A percentile compares a stretch with the other conserved stretches of the same genome.
These are phyloP conservation scores for Heritiera fomes DNA, from an alignment of 345 rosid genomes.

Conservation along the genomic window DNA sequence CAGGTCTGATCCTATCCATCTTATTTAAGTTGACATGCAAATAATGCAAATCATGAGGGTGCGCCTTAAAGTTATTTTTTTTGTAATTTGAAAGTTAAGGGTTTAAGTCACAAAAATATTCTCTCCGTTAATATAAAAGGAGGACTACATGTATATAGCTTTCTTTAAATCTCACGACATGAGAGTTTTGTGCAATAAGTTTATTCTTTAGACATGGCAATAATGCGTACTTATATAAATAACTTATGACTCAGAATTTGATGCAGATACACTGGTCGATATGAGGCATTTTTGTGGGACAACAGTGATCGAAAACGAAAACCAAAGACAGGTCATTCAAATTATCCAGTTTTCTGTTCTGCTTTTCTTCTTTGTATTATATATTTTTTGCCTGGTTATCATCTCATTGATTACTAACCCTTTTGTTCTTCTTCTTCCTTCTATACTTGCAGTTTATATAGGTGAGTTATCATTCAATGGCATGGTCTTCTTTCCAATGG, in stretches of 20 bases:
- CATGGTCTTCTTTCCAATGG: background rate
- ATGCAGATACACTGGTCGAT: slow-evolving; percentile 9
- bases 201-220: too few relatives aligned
- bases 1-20: background rate
- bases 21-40: background rate
- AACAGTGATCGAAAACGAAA: background rate
- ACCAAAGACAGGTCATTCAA: slow-evolving; percentile 17
- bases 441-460: slow-evolving; percentile 13
- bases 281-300: slow-evolving; percentile 21
- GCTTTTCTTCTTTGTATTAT: background rate
- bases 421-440: background rate
- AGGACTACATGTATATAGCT: too few relatives aligned
- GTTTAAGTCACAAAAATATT: too few relatives aligned
- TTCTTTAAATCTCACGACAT: too few relatives aligned
- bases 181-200: too few relatives aligned
- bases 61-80: too few relatives aligned
- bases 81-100: too few relatives aligned
- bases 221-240: background rate
- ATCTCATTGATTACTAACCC: slow-evolving; percentile 8
- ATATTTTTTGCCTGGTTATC: background rate
- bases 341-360: background rate
- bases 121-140: too few relatives aligned
- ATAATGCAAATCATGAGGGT: too few relatives aligned
- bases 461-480: slow-evolving; percentile 14
- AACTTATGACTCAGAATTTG: background rate